A percentile compares a stretch with the other conserved stretches of the same genome.
These are phyloP conservation scores for Fusarium proliferatum DNA, from an alignment of 2,329 filamentous ascomycete species.

Conservation along the genomic window DNA sequence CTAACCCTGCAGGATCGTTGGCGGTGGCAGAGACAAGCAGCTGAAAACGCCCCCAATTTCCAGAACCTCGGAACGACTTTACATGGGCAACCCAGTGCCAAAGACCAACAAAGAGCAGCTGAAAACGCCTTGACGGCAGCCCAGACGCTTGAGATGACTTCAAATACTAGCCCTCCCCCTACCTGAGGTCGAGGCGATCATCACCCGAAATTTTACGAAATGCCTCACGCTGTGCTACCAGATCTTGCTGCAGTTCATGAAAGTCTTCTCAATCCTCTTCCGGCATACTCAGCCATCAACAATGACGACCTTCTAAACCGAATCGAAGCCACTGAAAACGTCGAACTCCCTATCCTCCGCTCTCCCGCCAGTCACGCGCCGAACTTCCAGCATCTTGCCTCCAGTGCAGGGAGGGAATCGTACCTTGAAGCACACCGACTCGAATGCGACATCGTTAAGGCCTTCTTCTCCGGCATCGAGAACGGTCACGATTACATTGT, in stretches of 20 bases:
- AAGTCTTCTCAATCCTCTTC: slow-evolving; percentile 2
- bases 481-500: slow-evolving; percentile 45
- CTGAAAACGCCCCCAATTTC: slow-evolving; percentile 9
- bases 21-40: slow-evolving; percentile 22
- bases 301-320: slow-evolving; percentile 35
- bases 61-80: neutral
- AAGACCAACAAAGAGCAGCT: neutral
- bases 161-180: slow-evolving; percentile 8
- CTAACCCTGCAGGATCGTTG: neutral
- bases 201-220: neutral
- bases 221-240: neutral
- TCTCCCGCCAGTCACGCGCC: neutral
- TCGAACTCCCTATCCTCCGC: slow-evolving; percentile 39
- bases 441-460: slow-evolving; percentile 44
- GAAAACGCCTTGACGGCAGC: neutral
- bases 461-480: slow-evolving; percentile 48
- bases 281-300: slow-evolving; percentile 31
- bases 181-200: neutral
- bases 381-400: neutral
- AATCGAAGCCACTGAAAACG: slow-evolving; percentile 29
- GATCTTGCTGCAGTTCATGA: neutral
- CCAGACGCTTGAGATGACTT: neutral
- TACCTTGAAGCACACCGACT: slow-evolving; percentile 23
- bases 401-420: neutral
- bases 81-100: neutral